These are phyloP conservation scores for Nitzschia sp. DNA, from an alignment of 108 stramenopile genomes.

Conservation along the genomic window DNA sequence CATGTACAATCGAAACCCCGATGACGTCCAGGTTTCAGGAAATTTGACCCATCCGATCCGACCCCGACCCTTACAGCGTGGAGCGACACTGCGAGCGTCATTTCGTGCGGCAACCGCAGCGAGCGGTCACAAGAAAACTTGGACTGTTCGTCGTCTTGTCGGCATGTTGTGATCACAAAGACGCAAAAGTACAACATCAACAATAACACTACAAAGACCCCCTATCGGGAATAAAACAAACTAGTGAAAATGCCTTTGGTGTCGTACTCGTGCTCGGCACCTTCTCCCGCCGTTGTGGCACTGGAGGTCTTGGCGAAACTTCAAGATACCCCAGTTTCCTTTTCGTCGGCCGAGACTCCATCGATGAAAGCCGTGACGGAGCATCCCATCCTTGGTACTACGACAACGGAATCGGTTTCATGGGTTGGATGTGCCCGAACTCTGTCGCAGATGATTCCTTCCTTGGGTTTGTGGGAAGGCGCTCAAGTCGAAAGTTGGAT, in stretches of 20 bases:
- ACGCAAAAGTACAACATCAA: too few species aligned
- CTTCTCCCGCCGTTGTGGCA: constrained; percentile 27
- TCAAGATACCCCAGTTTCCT: constrained; percentile 23
- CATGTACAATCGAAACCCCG: too few species aligned
- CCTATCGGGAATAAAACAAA: too few species aligned
- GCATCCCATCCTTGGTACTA: constrained; percentile 21
- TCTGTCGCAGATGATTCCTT: constrained; percentile 31
- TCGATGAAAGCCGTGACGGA: constrained; percentile 27
- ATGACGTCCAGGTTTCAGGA: constrained; percentile 6
- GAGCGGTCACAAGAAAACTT: too few species aligned
- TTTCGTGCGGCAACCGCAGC: too few species aligned
- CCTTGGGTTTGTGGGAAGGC: constrained; percentile 34
- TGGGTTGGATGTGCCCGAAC: constrained; percentile 39
- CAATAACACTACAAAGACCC: too few species aligned
- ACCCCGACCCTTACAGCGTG: too few species aligned
- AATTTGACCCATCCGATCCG: too few species aligned
- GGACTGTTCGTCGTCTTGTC: too few species aligned
- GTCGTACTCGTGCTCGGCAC: constrained; percentile 30
- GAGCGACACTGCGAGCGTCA: too few species aligned
- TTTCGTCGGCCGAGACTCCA: constrained; percentile 12
- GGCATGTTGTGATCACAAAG: too few species aligned
- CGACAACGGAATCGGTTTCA: constrained; percentile 8
- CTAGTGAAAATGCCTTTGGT: constrained; percentile 26
- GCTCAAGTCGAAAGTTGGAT: constrained; percentile 33
- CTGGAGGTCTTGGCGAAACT: constrained; percentile 35